phyloP scores from a whole-genome alignment of 2,329 filamentous ascomycete genomes.

The Xylariaceae sp. region DNA sequence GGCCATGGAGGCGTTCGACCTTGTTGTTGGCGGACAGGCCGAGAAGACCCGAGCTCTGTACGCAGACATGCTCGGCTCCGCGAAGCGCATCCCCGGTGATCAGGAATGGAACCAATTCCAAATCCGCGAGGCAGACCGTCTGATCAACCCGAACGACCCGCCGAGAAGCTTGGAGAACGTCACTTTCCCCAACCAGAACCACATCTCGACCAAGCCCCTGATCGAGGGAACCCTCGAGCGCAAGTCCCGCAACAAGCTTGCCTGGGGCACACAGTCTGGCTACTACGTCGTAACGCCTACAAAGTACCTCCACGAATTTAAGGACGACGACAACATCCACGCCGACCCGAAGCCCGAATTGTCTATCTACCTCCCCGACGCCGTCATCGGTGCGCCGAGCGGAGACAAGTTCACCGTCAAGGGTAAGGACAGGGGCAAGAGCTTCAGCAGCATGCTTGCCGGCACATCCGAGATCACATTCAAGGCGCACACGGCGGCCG shows the following conservation, averaged over 20 bases:
- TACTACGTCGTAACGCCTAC: slow-evolving; percentile 90
- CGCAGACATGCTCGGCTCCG: slow-evolving; percentile 70
- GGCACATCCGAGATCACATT: slow-evolving; percentile 77
- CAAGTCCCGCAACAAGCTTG: slow-evolving; percentile 81
- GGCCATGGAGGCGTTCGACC: slow-evolving; percentile 76
- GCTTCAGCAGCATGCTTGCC: slow-evolving; percentile 73
- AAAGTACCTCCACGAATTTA: slow-evolving; percentile 92
- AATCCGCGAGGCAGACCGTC: slow-evolving; percentile 60
- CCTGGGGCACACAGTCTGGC: slow-evolving; percentile 67
- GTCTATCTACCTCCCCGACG: slow-evolving; percentile 88
- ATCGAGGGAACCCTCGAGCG: slow-evolving; percentile 86
- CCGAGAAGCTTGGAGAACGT: slow-evolving; percentile 70
- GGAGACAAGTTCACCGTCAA: slow-evolving; percentile 90
- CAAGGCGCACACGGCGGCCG: slow-evolving; percentile 75
- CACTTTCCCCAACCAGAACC: slow-evolving; percentile 82
- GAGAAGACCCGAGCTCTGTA: slow-evolving; percentile 79
- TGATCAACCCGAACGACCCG: slow-evolving; percentile 72
- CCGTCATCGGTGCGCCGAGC: slow-evolving; percentile 63
- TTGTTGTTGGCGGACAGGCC: slow-evolving; percentile 71
- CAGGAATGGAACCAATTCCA: slow-evolving; percentile 91
- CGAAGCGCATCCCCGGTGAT: slow-evolving; percentile 72
- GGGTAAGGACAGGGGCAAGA: slow-evolving; percentile 84
- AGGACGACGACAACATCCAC: slow-evolving; percentile 71
- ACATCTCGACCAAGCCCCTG: slow-evolving; percentile 70
- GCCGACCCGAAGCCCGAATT: slow-evolving; percentile 77